phyloP scores from a whole-genome alignment of 1,284 basidiomycete species.

The Ceratorhiza oryzae-sativae region DNA sequence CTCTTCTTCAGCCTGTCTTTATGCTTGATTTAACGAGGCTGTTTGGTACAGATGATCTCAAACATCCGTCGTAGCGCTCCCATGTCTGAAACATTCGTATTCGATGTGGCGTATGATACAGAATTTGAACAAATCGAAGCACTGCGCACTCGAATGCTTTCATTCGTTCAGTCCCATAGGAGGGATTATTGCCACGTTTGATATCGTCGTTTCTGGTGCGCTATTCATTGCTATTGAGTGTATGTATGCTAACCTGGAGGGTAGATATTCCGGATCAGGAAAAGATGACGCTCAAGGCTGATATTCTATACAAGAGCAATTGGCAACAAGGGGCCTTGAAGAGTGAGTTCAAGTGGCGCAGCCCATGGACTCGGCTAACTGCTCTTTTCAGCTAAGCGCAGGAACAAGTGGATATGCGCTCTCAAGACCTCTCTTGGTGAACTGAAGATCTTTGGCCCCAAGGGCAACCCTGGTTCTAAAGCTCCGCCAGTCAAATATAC shows the following conservation, averaged over 20 bases:
- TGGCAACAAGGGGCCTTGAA: constrained; percentile 83
- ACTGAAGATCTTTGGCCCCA: constrained; percentile 77
- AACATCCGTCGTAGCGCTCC: constrained; percentile 72
- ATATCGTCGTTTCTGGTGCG: constrained; percentile 68
- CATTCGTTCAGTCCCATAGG: constrained; percentile 73
- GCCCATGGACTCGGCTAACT: neutral
- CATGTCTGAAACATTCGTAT: constrained; percentile 80
- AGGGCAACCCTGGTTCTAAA: constrained; percentile 66
- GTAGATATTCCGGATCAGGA: constrained; percentile 82
- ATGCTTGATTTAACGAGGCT: neutral
- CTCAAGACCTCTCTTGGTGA: constrained; percentile 77
- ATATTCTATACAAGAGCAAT: constrained; percentile 92
- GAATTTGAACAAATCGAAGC: constrained; percentile 83
- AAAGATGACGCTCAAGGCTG: constrained; percentile 78
- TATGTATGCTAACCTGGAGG: constrained; percentile 9
- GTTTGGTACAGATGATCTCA: constrained; percentile 62
- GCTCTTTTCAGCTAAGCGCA: constrained; percentile 63
- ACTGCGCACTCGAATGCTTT: constrained; percentile 81
- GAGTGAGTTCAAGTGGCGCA: constrained; percentile 52
- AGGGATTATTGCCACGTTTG: constrained; percentile 80
- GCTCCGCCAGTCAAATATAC: constrained; percentile 68
- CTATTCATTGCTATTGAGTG: constrained; percentile 21
- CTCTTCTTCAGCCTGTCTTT: constrained; percentile 41
- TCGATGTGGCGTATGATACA: constrained; percentile 83
- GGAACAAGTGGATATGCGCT: constrained; percentile 92